Evolutionary conservation across 225 moss, liverwort and hornwort genomes (phyloP), one percentile per base, ranked within the genome.

Genomic region (Marchantia polymorpha): DNA sequence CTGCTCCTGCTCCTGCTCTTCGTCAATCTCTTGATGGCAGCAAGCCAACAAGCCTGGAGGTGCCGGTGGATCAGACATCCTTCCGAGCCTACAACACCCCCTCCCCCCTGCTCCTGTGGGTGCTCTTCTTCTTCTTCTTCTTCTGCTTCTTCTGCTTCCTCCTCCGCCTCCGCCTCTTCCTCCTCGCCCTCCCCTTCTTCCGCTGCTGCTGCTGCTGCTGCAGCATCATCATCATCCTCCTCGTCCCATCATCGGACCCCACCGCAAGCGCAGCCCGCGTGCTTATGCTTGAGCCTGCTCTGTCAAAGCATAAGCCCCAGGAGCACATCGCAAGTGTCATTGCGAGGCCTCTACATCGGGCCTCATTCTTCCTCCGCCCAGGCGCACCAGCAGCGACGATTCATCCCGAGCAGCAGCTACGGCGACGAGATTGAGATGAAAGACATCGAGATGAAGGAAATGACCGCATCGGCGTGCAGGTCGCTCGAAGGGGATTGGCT

Each of bases 371-470:
- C 71, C 71, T 39, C 71, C 71, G n/a, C 1, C 47, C 13, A 31
- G 31, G 15, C 46, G 8, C 39, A 31, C 17, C 69, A 10, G 69
- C 7, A 70, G 47, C 39, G 39, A 39, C 2, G 39, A 39, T 39
- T 39, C 5, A 39, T 39, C 5, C 39, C 39, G 39, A 39, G 53
- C 12, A 54, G 23, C 54, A 56, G 25, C 74, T 7, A 56, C 74
- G 27, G 56, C 30, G 77, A 16, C 25, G 66, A 0, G 13, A 23
- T 3, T 26, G 63, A 7, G 49, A 50, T 0, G 3, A 60, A 47
- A 39, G 77, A 77, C 19, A 27, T 77, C n/a, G 77, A 64, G 25
- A 64, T 65, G 77, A 77, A 77, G 25, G 77, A 77, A 15, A 12
- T 46, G 76, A 64, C 30, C 20, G 61, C 17, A 11, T 64, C 64